These are phyloP conservation scores for Hypoxylon lienhwacheense DNA, from an alignment of 495 filamentous ascomycete genomes.

Conservation along the genomic window DNA sequence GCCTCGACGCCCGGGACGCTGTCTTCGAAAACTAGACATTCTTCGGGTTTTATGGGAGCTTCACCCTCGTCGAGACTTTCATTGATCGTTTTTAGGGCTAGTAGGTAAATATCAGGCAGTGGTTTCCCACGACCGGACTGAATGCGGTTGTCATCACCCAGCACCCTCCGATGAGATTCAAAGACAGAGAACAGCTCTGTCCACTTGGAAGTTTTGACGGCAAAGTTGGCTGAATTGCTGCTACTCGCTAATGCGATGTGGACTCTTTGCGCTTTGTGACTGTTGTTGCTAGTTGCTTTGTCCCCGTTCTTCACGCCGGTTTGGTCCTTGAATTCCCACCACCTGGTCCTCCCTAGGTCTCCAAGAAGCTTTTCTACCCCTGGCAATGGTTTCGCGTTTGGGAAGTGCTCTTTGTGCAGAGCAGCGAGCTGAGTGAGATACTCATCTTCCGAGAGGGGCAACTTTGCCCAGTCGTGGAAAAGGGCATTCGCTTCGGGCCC, in stretches of 20 bases:
- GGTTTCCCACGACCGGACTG: constrained; percentile 83
- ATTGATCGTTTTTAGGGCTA: constrained; percentile 88
- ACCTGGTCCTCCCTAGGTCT: constrained; percentile 51
- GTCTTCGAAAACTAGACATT: constrained; percentile 97
- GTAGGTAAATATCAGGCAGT: constrained; percentile 88
- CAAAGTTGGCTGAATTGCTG: constrained; percentile 68
- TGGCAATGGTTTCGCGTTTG: constrained; percentile 70
- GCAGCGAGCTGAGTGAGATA: constrained; percentile 59
- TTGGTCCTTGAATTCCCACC: constrained; percentile 43
- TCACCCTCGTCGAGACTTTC: constrained; percentile 63
- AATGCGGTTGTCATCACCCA: constrained; percentile 87
- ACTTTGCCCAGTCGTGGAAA: constrained; percentile 76
- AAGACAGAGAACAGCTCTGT: constrained; percentile 74
- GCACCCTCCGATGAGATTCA: constrained; percentile 63
- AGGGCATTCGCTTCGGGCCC: constrained; percentile 61
- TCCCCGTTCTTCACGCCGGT: constrained; percentile 16
- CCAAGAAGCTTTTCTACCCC: constrained; percentile 72
- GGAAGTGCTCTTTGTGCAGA: constrained; percentile 73
- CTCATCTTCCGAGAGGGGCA: constrained; percentile 70
- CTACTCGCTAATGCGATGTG: constrained; percentile 89
- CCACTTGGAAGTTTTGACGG: constrained; percentile 78
- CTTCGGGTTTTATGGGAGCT: constrained; percentile 71
- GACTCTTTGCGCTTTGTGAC: constrained; percentile 53
- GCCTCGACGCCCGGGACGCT: constrained; percentile 90
- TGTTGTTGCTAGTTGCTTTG: constrained; percentile 16